Conservation (phyloP, 495 filamentous ascomycete species). For the Choiromyces venosus region DNA sequence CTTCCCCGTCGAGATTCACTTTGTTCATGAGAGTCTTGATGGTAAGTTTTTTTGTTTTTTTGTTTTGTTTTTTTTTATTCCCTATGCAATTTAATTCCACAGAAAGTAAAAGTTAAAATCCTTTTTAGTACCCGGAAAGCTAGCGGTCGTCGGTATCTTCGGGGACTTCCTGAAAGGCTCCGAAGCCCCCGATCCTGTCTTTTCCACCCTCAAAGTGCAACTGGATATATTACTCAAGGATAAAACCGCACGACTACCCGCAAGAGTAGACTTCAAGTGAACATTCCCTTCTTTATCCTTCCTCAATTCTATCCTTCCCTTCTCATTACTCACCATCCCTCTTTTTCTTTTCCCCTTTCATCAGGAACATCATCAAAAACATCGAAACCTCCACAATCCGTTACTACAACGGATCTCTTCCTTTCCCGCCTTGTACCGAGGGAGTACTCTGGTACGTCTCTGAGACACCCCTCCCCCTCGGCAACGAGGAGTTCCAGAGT, state of each 20-base stretch:
- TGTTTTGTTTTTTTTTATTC: no score
- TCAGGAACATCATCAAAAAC: slow-evolving; percentile 15
- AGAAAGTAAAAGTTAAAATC: not conserved
- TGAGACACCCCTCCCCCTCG: slow-evolving; percentile 50
- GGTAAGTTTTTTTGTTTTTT: slow-evolving; percentile 9
- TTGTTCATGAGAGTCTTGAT: slow-evolving; percentile 53
- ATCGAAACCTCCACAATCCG: slow-evolving; percentile 12
- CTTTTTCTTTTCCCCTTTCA: not conserved
- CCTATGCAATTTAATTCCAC: no score
- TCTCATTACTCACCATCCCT: not conserved
- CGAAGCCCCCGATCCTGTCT: not conserved
- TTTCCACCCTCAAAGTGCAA: not conserved
- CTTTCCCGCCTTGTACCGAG: slow-evolving; percentile 64
- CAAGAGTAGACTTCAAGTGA: not conserved
- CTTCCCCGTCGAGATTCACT: slow-evolving; percentile 59
- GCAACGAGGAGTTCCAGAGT: slow-evolving; percentile 49
- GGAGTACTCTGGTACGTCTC: slow-evolving; percentile 56
- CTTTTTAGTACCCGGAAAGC: not conserved
- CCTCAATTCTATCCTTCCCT: no score
- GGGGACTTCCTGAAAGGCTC: slow-evolving; percentile 48
- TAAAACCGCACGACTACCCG: not conserved
- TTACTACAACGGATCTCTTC: slow-evolving; percentile 59
- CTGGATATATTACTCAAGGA: not conserved
- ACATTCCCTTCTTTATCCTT: not conserved
- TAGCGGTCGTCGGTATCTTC: slow-evolving; percentile 57